Conservation (phyloP, 345 rosid genomes). For the Psidium guajava region DNA sequence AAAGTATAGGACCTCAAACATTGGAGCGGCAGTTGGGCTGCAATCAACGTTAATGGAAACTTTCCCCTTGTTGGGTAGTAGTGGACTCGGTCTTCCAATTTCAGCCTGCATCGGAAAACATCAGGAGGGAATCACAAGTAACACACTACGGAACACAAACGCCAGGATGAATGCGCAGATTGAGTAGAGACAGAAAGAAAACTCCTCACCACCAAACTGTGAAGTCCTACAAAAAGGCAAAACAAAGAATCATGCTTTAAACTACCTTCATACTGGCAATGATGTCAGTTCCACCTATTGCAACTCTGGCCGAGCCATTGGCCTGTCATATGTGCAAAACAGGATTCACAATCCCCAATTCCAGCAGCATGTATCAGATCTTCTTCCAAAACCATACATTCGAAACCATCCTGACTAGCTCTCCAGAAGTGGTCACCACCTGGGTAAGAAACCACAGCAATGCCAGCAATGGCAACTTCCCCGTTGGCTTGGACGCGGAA, state of each 20-base stretch:
- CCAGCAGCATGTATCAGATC: too few relatives aligned
- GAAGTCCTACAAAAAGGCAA: background rate
- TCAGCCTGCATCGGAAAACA: slow-evolving; percentile 48
- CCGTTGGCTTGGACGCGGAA: too few relatives aligned
- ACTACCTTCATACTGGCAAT: slow-evolving; percentile 93
- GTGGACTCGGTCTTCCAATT: slow-evolving; percentile 70
- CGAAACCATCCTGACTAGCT: too few relatives aligned
- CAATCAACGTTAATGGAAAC: slow-evolving; percentile 70
- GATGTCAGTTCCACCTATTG: slow-evolving; percentile 73
- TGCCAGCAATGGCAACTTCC: too few relatives aligned
- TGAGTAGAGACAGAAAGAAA: background rate
- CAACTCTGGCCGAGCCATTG: slow-evolving; percentile 81
- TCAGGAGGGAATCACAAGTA: background rate
- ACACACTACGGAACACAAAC: background rate
- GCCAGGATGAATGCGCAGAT: accelerated
- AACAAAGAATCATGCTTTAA: background rate
- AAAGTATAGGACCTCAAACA: slow-evolving; percentile 47
- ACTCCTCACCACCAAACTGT: background rate
- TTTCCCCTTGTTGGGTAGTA: slow-evolving; percentile 78
- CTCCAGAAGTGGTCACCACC: too few relatives aligned
- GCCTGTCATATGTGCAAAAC: slow-evolving; percentile 32
- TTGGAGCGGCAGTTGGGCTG: slow-evolving; percentile 81
- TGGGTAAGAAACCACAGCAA: too few relatives aligned
- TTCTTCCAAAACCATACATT: too few relatives aligned
- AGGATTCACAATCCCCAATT: background rate